Conservation (phyloP, 2,329 filamentous ascomycete species). For the Claviceps lovelessii region DNA sequence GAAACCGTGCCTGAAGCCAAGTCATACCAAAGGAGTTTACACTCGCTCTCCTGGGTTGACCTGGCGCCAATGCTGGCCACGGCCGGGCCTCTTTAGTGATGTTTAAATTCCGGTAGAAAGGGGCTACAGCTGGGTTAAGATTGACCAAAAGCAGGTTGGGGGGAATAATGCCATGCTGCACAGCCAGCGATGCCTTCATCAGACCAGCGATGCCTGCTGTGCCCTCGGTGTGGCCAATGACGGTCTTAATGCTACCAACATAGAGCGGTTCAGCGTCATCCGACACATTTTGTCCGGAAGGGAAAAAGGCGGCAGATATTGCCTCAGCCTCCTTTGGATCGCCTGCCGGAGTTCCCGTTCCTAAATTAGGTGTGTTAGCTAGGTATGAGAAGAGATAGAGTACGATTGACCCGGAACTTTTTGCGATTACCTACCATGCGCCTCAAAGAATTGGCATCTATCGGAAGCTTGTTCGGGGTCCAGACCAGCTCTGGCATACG, state of each 20-base stretch:
- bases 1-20: too few relatives aligned
- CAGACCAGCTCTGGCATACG: conserved; percentile 17
- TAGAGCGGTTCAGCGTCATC: conserved; percentile 2
- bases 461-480: conserved; percentile 11
- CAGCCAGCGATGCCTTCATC: conserved; percentile 9
- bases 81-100: background rate
- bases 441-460: conserved; percentile 15
- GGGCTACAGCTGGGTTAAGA: too few relatives aligned
- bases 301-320: background rate
- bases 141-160: background rate
- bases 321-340: conserved; percentile 26
- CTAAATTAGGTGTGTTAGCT: too few relatives aligned
- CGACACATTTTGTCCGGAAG: too few relatives aligned
- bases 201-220: conserved; percentile 12
- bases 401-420: too few relatives aligned
- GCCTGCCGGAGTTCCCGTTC: conserved; percentile 31
- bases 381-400: too few relatives aligned
- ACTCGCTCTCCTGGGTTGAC: background rate
- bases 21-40: background rate
- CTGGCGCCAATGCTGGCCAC: background rate
- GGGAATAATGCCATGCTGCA: background rate
- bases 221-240: conserved; percentile 14
- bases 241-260: conserved; percentile 6
- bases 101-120: background rate
- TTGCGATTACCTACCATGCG: conserved; percentile 14